Evolutionary conservation across 306 rosid species (phyloP), one percentile per base, ranked within the genome.

Genomic region (Astragalus membranaceus): DNA sequence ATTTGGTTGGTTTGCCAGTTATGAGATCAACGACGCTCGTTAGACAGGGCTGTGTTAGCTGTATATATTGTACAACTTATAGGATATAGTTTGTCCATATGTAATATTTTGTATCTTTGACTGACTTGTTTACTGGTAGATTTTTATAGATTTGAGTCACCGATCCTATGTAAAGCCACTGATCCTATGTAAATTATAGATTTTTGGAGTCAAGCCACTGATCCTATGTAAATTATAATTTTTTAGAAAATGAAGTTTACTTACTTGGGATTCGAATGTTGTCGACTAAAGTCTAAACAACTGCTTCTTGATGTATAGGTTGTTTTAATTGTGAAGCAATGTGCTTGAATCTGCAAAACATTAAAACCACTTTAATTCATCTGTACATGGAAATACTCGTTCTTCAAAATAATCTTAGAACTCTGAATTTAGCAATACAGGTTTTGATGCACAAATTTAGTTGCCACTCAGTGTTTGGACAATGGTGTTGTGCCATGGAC

Each of bases 401-500:
- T 70, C 78, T 81, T 63, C 44, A 72, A 72, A 58, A 56, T 44
- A 80, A 15, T 65, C n/a, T n/a, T n/a, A 20, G 23, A 20, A 20
- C 75, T 58, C 77, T 57, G 3, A 44, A 0, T 74, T 55, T 56
- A 70, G 49, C 69, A 46, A 64, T 69, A 71, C 75, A 74, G 49
- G 52, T 55, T 67, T 41, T 70, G 54, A 70, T 26, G 36, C 57
- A 32, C 61, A 55, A 50, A 11, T 60, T 70, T 44, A 67, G 16
- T 59, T 43, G 43, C 90, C 83, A 4, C 81, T 26, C 0, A 92
- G 70, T 37, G 92, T 92, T 54, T 92, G 90, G 74, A 92, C 46
- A 58, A 92, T 92, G 81, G 95, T 92, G 89, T 89, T 92, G 87
- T 89, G 96, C 96, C 98, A 92, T 75, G 98, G 98, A 76, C 88